Conservation (phyloP, 2,329 filamentous ascomycete genomes). For the Alternaria hordeiaustralica region DNA sequence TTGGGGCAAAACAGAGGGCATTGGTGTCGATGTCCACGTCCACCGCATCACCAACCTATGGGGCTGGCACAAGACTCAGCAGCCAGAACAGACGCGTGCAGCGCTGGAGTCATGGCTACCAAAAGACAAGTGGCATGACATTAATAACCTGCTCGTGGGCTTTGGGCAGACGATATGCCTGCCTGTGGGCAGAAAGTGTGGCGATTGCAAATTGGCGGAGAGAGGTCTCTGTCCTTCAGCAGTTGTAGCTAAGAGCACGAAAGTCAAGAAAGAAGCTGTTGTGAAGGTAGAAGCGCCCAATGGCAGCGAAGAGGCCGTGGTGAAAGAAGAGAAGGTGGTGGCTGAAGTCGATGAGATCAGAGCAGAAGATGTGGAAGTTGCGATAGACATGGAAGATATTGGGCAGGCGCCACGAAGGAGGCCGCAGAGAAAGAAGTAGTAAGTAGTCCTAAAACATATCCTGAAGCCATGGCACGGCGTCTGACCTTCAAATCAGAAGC, state of each 20-base stretch:
- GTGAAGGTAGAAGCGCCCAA: constrained; percentile 46
- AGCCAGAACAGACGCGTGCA: constrained; percentile 79
- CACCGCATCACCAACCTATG: constrained; percentile 94
- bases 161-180: constrained; percentile 86
- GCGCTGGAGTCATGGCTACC: constrained; percentile 84
- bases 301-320: constrained; percentile 30
- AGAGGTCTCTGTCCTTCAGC: constrained; percentile 72
- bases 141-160: constrained; percentile 88
- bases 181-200: constrained; percentile 80
- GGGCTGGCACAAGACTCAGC: constrained; percentile 85
- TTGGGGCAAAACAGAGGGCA: constrained; percentile 73
- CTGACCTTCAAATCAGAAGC: neutral
- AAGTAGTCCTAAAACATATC: neutral
- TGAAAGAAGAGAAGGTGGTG: constrained; percentile 27
- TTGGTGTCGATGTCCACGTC: constrained; percentile 94
- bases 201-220: constrained; percentile 81
- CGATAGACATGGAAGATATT: constrained; percentile 45
- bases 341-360: constrained; percentile 31
- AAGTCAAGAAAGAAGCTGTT: constrained; percentile 53
- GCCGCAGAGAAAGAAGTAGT: constrained; percentile 2
- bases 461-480: neutral
- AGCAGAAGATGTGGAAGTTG: constrained; percentile 30
- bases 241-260: constrained; percentile 58
- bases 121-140: constrained; percentile 84
- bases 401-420: constrained; percentile 24